A percentile compares a stretch with the other conserved stretches of the same genome.
Evolutionary conservation across 2,329 filamentous ascomycete genomes (phyloP).

Genomic region (Xylaria sp.): DNA sequence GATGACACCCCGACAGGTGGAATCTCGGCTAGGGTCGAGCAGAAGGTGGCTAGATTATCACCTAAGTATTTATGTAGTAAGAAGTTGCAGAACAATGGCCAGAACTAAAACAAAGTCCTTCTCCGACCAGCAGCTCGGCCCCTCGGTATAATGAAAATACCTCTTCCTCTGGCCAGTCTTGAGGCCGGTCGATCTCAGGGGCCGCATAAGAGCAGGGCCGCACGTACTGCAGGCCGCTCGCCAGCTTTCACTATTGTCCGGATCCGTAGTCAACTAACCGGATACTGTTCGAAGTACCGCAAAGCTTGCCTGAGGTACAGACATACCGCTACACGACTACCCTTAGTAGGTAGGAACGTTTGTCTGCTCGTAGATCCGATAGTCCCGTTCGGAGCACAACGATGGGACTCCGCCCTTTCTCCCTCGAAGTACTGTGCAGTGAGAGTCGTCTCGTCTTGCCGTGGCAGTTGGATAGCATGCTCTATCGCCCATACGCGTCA

Average conservation of each 20-base stretch:
- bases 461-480: neutral
- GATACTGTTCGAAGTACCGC: neutral
- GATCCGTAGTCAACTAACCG: constrained; percentile 7
- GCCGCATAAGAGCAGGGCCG: constrained; percentile 17
- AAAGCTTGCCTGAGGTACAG: neutral
- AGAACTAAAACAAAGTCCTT: constrained; percentile 2
- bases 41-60: neutral
- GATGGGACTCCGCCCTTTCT: constrained; percentile 2
- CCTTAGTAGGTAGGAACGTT: constrained; percentile 7
- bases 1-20: constrained; percentile 10
- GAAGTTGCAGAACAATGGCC: constrained; percentile 1
- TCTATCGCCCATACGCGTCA: neutral
- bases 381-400: neutral
- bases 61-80: neutral
- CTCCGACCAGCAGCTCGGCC: constrained; percentile 7
- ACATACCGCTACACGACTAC: constrained; percentile 8
- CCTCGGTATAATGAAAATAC: constrained; percentile 7
- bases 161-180: neutral
- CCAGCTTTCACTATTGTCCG: constrained; percentile 7
- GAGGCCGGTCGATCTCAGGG: constrained; percentile 6
- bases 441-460: neutral
- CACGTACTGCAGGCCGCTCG: neutral
- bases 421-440: constrained; percentile 9
- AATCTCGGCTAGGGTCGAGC: constrained; percentile 3
- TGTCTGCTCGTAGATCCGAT: constrained; percentile 4